Conservation (phyloP, 148 eudicot species). For the Oxyria digyna region DNA sequence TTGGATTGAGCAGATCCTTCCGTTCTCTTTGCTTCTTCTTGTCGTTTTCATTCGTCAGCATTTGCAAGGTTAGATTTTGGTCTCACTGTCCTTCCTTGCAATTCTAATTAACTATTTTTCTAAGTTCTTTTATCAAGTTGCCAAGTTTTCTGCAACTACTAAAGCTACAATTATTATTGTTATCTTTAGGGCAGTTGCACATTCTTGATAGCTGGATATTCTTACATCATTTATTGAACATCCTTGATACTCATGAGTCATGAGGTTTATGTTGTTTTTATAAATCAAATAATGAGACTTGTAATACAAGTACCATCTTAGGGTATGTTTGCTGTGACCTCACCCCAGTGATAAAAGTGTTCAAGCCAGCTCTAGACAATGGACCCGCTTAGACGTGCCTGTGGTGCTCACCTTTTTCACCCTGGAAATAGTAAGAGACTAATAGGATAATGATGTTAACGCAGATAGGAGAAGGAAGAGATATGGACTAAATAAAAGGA, state of each 20-base stretch:
- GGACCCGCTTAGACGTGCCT: no score
- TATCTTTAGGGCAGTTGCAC: no score
- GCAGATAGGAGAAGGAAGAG: no score
- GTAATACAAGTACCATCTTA: not conserved
- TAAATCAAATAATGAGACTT: not conserved
- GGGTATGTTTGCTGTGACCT: not conserved
- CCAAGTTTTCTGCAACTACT: not conserved
- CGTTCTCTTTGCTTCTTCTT: conserved; percentile 64
- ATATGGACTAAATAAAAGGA: no score
- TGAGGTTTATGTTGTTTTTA: not conserved
- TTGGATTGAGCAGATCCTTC: conserved; percentile 77
- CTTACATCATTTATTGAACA: not conserved
- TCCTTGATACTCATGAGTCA: not conserved
- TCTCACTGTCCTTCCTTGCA: not conserved
- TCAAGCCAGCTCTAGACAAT: no score
- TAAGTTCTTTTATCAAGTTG: not conserved
- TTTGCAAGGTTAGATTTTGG: conserved; percentile 47
- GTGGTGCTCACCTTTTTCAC: no score
- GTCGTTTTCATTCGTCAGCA: conserved; percentile 80
- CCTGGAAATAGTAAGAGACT: no score
- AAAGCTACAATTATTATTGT: not conserved
- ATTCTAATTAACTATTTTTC: not conserved
- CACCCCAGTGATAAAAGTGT: no score
- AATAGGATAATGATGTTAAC: no score
- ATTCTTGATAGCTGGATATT: not conserved